A percentile compares a stretch with the other conserved stretches of the same genome.
phyloP scores from a whole-genome alignment of 2,329 filamentous ascomycete species.

The Coniella vitis region DNA sequence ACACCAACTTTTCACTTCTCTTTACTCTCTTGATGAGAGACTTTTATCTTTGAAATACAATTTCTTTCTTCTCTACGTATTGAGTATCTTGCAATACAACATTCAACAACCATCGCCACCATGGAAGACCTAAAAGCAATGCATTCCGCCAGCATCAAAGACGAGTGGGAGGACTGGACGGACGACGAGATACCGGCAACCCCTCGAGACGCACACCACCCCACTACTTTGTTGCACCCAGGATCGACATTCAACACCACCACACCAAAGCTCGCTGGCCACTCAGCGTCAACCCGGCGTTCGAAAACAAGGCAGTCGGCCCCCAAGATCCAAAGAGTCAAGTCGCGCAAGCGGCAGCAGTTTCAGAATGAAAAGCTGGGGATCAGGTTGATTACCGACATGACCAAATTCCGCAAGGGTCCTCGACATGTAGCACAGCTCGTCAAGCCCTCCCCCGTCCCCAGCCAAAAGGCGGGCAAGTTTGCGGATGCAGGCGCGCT shows the following conservation, averaged over 20 bases:
- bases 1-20: neutral
- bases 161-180: conserved; percentile 50
- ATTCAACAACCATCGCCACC: conserved; percentile 1
- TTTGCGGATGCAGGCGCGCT: conserved; percentile 56
- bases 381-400: conserved; percentile 64
- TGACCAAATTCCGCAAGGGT: conserved; percentile 44
- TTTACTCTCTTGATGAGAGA: neutral
- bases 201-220: conserved; percentile 32
- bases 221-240: conserved; percentile 12
- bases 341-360: conserved; percentile 55
- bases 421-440: conserved; percentile 31
- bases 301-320: conserved; percentile 30
- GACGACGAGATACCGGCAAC: conserved; percentile 37
- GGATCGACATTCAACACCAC: neutral
- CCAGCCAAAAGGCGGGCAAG: conserved; percentile 20
- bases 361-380: conserved; percentile 54
- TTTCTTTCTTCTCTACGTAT: no score
- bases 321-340: conserved; percentile 39
- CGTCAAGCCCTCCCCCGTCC: conserved; percentile 18
- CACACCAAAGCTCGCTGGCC: conserved; percentile 1
- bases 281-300: conserved; percentile 16
- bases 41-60: conserved; percentile 4
- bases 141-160: conserved; percentile 17
- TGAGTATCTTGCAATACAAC: no score
- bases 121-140: conserved; percentile 7